Evolutionary conservation across 768 basidiomycete genomes (phyloP), one percentile per base, ranked within the genome.

Genomic region (Fomitopsis serialis): DNA sequence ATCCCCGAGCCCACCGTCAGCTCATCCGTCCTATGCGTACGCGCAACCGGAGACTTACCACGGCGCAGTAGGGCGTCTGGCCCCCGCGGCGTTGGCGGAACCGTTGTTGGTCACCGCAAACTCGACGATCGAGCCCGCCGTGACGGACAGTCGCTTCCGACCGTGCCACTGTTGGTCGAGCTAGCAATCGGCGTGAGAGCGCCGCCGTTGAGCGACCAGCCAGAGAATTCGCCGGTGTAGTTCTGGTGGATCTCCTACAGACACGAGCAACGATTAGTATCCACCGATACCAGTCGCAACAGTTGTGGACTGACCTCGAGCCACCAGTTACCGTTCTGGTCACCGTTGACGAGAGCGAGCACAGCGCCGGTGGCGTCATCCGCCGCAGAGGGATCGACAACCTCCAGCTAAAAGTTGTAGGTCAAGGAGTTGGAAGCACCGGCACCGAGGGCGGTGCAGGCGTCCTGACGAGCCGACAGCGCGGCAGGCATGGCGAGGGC

Each of bases 221-320:
- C 44, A 0, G 78, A 74, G 59, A 72, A 78, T 36, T 77, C 72
- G 63, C 78, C 70, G 7, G 19, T 13, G 8, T 3, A 10, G 21
- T 15, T 45, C 46, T 10, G 23, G 10, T 22, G n/a, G 13, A 19
- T 24, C 19, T n/a, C 24, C 34, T 49, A 10, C 10, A 36, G 8
- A n/a, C 19, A 22, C 17, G n/a, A 8, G 6, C 13, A 34, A 27
- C 19, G 13, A 13, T 29, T 15, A n/a, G n/a, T n/a, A n/a, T n/a
- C n/a, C n/a, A n/a, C n/a, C n/a, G n/a, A n/a, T n/a, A n/a, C n/a
- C n/a, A n/a, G n/a, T n/a, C n/a, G n/a, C n/a, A n/a, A n/a, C n/a
- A n/a, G n/a, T n/a, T n/a, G n/a, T n/a, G n/a, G n/a, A n/a, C n/a
- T n/a, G n/a, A n/a, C n/a, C n/a, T n/a, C n/a, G n/a, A n/a, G n/a